phyloP scores from a whole-genome alignment of 371 early-diverging fungal species.

The Zychaea mexicana region DNA sequence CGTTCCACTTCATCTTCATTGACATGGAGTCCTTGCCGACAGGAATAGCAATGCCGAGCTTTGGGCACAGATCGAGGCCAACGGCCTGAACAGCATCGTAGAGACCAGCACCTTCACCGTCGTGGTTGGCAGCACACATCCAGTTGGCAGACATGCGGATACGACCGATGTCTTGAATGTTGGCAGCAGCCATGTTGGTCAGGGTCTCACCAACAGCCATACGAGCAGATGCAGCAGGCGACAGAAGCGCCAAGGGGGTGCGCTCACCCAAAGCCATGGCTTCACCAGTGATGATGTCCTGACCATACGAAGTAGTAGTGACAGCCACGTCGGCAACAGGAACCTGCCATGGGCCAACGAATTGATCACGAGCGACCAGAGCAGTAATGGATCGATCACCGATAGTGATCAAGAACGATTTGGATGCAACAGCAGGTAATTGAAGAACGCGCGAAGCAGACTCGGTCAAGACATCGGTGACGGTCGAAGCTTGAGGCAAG shows the following conservation, averaged over 20 bases:
- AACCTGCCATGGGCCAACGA: conserved; percentile 97
- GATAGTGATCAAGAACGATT: conserved; percentile 95
- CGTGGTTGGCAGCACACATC: conserved; percentile 94
- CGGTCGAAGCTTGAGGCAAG: conserved; percentile 35
- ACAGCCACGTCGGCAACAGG: conserved; percentile 97
- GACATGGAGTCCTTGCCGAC: conserved; percentile 99
- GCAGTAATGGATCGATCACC: conserved; percentile 96
- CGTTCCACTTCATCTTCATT: conserved; percentile 93
- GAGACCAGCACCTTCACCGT: conserved; percentile 90
- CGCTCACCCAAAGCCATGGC: conserved; percentile 98
- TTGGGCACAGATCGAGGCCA: conserved; percentile 91
- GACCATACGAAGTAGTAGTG: conserved; percentile 74
- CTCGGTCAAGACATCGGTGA: conserved; percentile 49
- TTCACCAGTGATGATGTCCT: conserved; percentile 79
- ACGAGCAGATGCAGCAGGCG: conserved; percentile 87
- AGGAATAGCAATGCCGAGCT: conserved; percentile 90
- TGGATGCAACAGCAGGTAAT: conserved; percentile 90
- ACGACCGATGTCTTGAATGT: conserved; percentile 67
- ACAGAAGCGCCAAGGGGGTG: conserved; percentile 84
- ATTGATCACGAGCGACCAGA: conserved; percentile 92
- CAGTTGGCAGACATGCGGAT: conserved; percentile 95
- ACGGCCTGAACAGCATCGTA: conserved; percentile 94
- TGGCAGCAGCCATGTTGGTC: conserved; percentile 90
- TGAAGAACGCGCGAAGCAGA: conserved; percentile 80
- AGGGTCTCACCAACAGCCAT: conserved; percentile 95